phyloP scores from a whole-genome alignment of 2,329 filamentous ascomycete genomes.

The Trichoderma cornu-damae region DNA sequence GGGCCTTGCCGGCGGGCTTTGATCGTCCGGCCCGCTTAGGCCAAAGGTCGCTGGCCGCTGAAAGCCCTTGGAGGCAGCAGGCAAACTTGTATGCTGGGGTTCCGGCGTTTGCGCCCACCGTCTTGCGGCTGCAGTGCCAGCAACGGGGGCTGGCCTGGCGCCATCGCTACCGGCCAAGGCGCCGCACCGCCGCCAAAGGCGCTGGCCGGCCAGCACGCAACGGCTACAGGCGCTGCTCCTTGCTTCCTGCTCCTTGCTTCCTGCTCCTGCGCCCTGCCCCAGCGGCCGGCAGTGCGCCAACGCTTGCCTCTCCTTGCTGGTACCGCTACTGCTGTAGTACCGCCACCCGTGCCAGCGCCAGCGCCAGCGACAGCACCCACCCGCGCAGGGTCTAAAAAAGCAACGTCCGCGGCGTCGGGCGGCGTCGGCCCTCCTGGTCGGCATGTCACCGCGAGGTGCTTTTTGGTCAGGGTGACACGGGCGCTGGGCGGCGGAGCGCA shows the following conservation, averaged over 20 bases:
- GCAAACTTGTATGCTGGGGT: too few relatives aligned
- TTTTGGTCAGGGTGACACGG: slow-evolving; percentile 6
- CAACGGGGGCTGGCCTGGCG: neutral
- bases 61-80: neutral
- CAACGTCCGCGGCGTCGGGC: neutral
- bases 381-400: slow-evolving; percentile 3
- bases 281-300: too few relatives aligned
- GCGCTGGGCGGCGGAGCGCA: neutral
- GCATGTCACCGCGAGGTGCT: slow-evolving; percentile 12
- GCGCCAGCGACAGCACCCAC: slow-evolving; percentile 10
- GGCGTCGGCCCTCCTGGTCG: slow-evolving; percentile 11
- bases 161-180: slow-evolving; percentile 4
- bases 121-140: neutral
- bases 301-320: too few relatives aligned
- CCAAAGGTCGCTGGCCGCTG: slow-evolving; percentile 11
- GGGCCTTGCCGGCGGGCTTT: neutral
- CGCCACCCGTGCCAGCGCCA: slow-evolving; percentile 3
- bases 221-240: neutral
- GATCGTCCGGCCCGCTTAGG: slow-evolving; percentile 15
- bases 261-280: too few relatives aligned
- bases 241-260: too few relatives aligned
- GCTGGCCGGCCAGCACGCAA: neutral
- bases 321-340: too few relatives aligned
- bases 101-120: too few relatives aligned
- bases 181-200: neutral